Percentiles rank a stretch among this genome's conserved stretches.
phyloP scores from a whole-genome alignment of 495 filamentous ascomycete genomes.

The Penicillium soppii region DNA sequence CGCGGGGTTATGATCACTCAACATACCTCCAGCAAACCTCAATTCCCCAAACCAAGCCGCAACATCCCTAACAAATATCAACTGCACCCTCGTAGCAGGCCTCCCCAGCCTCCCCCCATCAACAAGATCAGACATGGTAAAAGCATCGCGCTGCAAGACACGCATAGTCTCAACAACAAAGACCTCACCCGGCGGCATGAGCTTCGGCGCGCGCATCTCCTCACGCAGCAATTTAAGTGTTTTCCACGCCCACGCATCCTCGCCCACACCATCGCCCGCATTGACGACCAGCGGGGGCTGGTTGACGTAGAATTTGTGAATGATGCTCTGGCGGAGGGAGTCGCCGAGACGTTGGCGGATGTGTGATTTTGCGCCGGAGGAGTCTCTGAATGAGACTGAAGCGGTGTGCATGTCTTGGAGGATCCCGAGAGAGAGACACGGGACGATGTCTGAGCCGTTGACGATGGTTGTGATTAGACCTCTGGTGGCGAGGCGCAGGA shows the following conservation, averaged over 20 bases:
- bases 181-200: slow-evolving; percentile 75
- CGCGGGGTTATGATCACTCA: slow-evolving; percentile 75
- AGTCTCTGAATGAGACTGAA: slow-evolving; percentile 69
- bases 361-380: slow-evolving; percentile 63
- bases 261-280: slow-evolving; percentile 50
- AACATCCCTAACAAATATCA: slow-evolving; percentile 65
- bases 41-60: slow-evolving; percentile 69
- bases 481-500: slow-evolving; percentile 69
- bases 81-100: slow-evolving; percentile 62
- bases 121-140: slow-evolving; percentile 33
- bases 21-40: slow-evolving; percentile 68
- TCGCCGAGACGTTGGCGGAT: slow-evolving; percentile 66
- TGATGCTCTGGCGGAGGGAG: slow-evolving; percentile 49
- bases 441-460: slow-evolving; percentile 71
- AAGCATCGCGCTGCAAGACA: slow-evolving; percentile 59
- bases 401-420: slow-evolving; percentile 74
- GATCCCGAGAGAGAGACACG: slow-evolving; percentile 70
- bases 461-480: slow-evolving; percentile 74
- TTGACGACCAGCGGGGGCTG: slow-evolving; percentile 43
- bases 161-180: slow-evolving; percentile 66
- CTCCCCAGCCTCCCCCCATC: slow-evolving; percentile 49
- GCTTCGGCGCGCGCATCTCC: slow-evolving; percentile 67
- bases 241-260: slow-evolving; percentile 70
- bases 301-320: slow-evolving; percentile 49
- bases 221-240: slow-evolving; percentile 65